Conservation (phyloP, 2,329 filamentous ascomycete species). For the Metarhizium album region DNA sequence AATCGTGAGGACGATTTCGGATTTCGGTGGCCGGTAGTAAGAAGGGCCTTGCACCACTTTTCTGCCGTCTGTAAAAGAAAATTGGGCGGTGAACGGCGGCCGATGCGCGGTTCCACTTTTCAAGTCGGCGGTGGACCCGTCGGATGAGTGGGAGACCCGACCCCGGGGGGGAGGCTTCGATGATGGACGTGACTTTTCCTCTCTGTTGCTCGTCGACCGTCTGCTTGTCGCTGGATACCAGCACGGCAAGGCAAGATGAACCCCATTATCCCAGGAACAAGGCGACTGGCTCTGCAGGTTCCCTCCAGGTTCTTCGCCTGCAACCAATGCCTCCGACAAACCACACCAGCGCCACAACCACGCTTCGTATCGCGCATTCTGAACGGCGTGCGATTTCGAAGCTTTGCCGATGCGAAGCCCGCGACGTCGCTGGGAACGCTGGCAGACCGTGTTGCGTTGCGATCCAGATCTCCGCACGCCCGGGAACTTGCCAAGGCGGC, state of each 20-base stretch:
- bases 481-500: slow-evolving; percentile 22
- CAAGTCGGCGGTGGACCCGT: no score
- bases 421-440: slow-evolving; percentile 18
- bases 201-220: neutral
- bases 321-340: slow-evolving; percentile 36
- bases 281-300: slow-evolving; percentile 28
- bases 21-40: neutral
- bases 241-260: slow-evolving; percentile 23
- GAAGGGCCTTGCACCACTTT: slow-evolving; percentile 11
- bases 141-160: no score
- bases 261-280: slow-evolving; percentile 29
- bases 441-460: slow-evolving; percentile 15
- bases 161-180: no score
- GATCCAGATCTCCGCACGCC: slow-evolving; percentile 11
- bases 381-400: slow-evolving; percentile 27
- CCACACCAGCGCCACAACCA: slow-evolving; percentile 12
- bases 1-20: neutral
- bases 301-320: slow-evolving; percentile 32
- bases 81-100: slow-evolving; percentile 20
- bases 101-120: slow-evolving; percentile 17
- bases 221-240: neutral
- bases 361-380: slow-evolving; percentile 27
- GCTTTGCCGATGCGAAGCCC: slow-evolving; percentile 24
- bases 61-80: slow-evolving; percentile 19
- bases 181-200: no score